A percentile compares a stretch with the other conserved stretches of the same genome.
Evolutionary conservation across 2,329 filamentous ascomycete species (phyloP).

Genomic region (Coniella lustricola): DNA sequence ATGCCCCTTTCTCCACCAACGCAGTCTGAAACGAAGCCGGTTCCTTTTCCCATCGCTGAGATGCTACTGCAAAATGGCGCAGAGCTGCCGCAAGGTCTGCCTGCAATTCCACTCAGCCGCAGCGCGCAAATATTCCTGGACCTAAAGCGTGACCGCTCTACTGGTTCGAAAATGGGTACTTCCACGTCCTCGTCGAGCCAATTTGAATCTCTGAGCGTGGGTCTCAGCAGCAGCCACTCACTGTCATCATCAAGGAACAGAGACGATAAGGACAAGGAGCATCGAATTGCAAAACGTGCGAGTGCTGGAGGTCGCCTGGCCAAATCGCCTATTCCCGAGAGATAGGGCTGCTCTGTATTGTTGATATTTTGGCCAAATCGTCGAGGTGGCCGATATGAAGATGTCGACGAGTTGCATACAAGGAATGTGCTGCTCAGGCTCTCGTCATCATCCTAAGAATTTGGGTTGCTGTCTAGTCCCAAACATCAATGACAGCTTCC

Average conservation of each 20-base stretch:
- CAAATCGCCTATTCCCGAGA: slow-evolving; percentile 56
- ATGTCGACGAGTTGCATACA: background rate
- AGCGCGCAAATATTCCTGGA: slow-evolving; percentile 81
- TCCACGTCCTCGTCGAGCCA: slow-evolving; percentile 23
- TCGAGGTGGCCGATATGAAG: slow-evolving; percentile 7
- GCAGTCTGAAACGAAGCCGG: slow-evolving; percentile 40
- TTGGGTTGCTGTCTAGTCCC: too few species aligned
- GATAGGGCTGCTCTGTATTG: slow-evolving; percentile 36
- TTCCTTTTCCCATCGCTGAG: slow-evolving; percentile 84
- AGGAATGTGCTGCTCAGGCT: slow-evolving; percentile 15
- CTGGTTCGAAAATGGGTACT: slow-evolving; percentile 22
- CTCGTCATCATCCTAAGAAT: slow-evolving; percentile 9
- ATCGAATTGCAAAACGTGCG: slow-evolving; percentile 68
- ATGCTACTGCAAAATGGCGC: slow-evolving; percentile 90
- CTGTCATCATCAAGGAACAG: slow-evolving; percentile 31
- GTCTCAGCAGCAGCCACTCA: slow-evolving; percentile 41
- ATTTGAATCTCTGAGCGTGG: slow-evolving; percentile 52
- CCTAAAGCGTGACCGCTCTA: slow-evolving; percentile 54
- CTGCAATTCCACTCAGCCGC: slow-evolving; percentile 75
- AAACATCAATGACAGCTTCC: too few species aligned
- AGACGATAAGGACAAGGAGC: slow-evolving; percentile 56
- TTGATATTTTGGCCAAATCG: slow-evolving; percentile 16
- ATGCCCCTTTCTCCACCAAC: slow-evolving; percentile 34
- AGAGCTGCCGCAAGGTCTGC: slow-evolving; percentile 67
- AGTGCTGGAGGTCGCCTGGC: slow-evolving; percentile 70